Base-by-base conservation (phyloP, 1,139 yeast species). In the Candida glucosophila region DNA sequence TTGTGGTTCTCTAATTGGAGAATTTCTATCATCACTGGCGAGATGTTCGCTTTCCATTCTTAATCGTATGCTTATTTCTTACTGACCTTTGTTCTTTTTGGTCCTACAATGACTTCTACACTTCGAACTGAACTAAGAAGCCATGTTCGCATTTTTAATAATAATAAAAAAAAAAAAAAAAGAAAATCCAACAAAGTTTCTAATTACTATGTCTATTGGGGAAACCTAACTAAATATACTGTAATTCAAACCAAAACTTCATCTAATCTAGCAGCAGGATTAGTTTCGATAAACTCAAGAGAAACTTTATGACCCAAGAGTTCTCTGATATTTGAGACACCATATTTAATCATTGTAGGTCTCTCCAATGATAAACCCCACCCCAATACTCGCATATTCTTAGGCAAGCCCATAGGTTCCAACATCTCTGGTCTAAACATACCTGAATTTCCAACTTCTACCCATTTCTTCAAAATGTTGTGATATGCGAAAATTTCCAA, bases 391-490 rank as follows among this genome's bases (percentile, higher is more conserved):
- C 97, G 73, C 64, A 92, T 60, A 52, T 85, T 81, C 65, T 79
- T 78, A 35, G 98, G 98, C 49, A 92, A 71, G 18, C 98, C 98
- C 97, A 90, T 88, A 24, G 95, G 65, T 60, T 86, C 95, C 54
- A 92, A 71, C 99, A 92, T 92, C 59, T 92, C 99, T 14, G 99
- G 98, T 62, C 99, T 77, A 70, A 92, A 92, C 95, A 92, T 81
- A 55, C 98, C 99, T 14, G 96, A 85, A 67, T 92, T 92, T 55
- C 99, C 99, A 49, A 92, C 88, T 66, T 92, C 99, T 36, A 92
- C 98, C 98, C 98, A 92, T 55, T 86, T 90, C 46, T 72, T 78
- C 45, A 92, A 71, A 25, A 95, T 96, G 45, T 77, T 77, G 60
- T 92, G 99, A 79, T 85, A 90, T 30, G 97, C 92, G 57, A 80